Base-by-base conservation (phyloP, 1,284 basidiomycete genomes). In the Naganishia sp. region DNA sequence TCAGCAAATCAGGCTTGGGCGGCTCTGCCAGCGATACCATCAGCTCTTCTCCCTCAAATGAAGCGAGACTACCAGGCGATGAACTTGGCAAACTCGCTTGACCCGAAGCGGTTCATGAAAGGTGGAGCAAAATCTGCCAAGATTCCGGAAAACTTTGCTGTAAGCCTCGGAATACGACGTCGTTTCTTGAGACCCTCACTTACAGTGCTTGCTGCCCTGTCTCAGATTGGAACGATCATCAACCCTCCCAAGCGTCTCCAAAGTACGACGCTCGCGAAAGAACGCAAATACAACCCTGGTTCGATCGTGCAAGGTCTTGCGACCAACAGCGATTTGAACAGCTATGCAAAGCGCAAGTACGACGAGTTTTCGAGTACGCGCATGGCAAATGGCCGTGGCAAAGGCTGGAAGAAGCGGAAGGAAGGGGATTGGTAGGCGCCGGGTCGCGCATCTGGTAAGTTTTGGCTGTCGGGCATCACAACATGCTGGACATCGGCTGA, bases 101-200 rank as follows among this genome's bases (percentile, higher is more conserved):
- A 99, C 75, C 94, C 95, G 7, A 99, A 98, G 79, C 84, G 94
- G 41, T 98, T 98, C 83, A 94, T 97, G 82, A 94, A 82, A 86
- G 90, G 74, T 47, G 91, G 90, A 49, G 88, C 89, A 79, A 92
- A 89, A 80, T 87, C 70, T 65, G 80, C 78, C 75, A 80, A 88
- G 68, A 81, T 94, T 28, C 94, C 89, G 15, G 94, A 94, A 78
- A 87, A 88, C 72, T 95, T 96, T 79, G 90, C 91, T 31, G 92
- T 94, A 77, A 72, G 86, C 81, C 28, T 25, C 47, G 11, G 31
- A 32, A 31, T 52, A 25, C 25, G 6, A 11, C 28, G 18, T n/a
- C 15, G n/a, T n/a, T n/a, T 17, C 45, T 4, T 17, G 45, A 46
- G 31, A 5, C 10, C 25, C 10, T 10, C 2, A 17, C 25, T 28